Evolutionary conservation across 2,329 filamentous ascomycete species (phyloP), one percentile per base, ranked within the genome.

Genomic region (Monosporascus sp.): DNA sequence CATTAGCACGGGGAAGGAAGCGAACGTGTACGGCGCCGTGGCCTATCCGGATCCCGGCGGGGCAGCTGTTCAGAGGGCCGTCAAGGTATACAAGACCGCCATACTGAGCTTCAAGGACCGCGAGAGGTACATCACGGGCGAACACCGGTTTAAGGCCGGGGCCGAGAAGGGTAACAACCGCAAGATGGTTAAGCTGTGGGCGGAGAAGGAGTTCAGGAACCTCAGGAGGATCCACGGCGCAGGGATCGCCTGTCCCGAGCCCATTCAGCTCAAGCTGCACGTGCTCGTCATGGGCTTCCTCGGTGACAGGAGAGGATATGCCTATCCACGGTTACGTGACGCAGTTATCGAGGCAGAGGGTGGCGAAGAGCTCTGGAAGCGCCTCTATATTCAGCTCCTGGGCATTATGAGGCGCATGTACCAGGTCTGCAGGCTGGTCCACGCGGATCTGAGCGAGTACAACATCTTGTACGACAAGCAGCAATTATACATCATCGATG

Each of bases 81-180:
- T 97, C 78, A 99, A 99, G 75, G 90, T 99, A 49, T 99, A 99
- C 83, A 99, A 99, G 80, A 99, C 94, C 7, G 89, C 89, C 51
- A 99, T 99, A 59, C 77, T 99, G 35, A 91, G 95, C 24, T 99
- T 99, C 84, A 97, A 97, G 75, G 94, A 99, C 73, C 84, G 94
- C 54, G 92, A 97, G 72, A 88, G 91, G 65, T 99, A 99, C 72
- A 94, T 99, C 58, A 88, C 88, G 1, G 94, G 94, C 60, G 94
- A 99, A 73, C 91, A 92, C 73, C 81, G 94, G 24, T 99, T 99
- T 78, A 84, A 90, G 62, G 81, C 85, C 57, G 93, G 93, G 49
- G 94, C 93, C 68, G 94, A 93, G 74, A 97, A 97, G 77, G 88
- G 88, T 60, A 96, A 91, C 73, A 96, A 91, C 74, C 84, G 92